Evolutionary conservation across 352 stramenopile species (phyloP).

Genomic region (Phytophthora pseudosyringae): DNA sequence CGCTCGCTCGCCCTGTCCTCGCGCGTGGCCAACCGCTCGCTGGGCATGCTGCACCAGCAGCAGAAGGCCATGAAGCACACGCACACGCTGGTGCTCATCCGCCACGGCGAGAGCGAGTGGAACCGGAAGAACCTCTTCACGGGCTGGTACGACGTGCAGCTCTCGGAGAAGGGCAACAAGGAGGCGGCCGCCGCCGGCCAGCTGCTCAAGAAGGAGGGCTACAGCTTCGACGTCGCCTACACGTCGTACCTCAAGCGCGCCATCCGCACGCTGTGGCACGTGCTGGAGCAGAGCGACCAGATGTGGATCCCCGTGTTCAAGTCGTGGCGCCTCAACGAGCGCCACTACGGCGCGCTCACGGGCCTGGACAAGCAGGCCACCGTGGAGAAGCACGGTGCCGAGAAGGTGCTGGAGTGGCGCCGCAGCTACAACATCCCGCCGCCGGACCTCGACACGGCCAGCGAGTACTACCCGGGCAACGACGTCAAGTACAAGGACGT

Average conservation of each 20-base stretch:
- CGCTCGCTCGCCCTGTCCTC: constrained; percentile 54
- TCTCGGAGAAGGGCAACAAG: constrained; percentile 91
- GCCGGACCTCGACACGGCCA: constrained; percentile 91
- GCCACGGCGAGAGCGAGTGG: constrained; percentile 95
- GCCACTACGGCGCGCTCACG: constrained; percentile 90
- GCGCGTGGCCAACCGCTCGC: constrained; percentile 36
- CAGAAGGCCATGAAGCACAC: constrained; percentile 79
- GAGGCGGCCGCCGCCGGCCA: constrained; percentile 91
- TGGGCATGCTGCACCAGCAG: constrained; percentile 55
- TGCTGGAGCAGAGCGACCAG: constrained; percentile 94
- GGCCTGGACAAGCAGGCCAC: constrained; percentile 93
- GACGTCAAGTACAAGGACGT: constrained; percentile 93
- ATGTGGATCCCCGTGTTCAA: constrained; percentile 97
- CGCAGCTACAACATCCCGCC: constrained; percentile 98
- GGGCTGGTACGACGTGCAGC: constrained; percentile 94
- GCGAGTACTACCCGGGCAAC: constrained; percentile 92
- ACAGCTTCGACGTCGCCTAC: constrained; percentile 96
- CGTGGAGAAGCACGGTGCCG: constrained; percentile 90
- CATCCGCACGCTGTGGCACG: constrained; percentile 95
- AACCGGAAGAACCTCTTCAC: constrained; percentile 96
- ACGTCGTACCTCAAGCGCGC: constrained; percentile 95
- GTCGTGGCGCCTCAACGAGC: constrained; percentile 93
- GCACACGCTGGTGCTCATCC: constrained; percentile 92
- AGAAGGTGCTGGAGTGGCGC: constrained; percentile 96
- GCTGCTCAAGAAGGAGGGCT: constrained; percentile 92